Percentiles rank a stretch among this genome's conserved stretches.
These are phyloP conservation scores for Ganoderma meredithae DNA, from an alignment of 1,284 basidiomycete species.

Conservation along the genomic window DNA sequence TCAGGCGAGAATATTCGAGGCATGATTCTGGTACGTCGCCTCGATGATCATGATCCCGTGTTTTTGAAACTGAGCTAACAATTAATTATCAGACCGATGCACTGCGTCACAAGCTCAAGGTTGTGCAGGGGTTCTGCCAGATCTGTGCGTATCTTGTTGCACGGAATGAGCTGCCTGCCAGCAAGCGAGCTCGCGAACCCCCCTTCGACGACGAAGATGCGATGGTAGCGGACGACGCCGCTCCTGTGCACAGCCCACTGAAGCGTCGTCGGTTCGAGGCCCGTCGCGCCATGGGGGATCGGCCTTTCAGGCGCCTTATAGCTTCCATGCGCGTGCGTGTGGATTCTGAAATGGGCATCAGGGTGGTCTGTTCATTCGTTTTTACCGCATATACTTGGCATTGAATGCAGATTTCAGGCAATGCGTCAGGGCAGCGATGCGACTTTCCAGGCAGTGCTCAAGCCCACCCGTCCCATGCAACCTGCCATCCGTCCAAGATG, in stretches of 20 bases:
- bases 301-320: not conserved
- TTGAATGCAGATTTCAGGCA: not conserved
- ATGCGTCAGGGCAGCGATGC: not conserved
- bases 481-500: not conserved
- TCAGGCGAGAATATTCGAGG: not conserved
- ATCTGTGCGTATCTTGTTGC: not conserved
- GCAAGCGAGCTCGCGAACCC: not conserved
- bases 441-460: not conserved
- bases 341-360: not conserved
- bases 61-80: too few relatives aligned
- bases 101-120: not conserved
- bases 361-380: not conserved
- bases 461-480: not conserved
- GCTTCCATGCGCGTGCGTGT: not conserved
- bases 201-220: not conserved
- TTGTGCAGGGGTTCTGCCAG: not conserved
- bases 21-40: not conserved
- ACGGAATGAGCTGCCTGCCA: not conserved
- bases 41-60: too few relatives aligned
- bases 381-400: not conserved
- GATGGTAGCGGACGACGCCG: not conserved
- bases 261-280: not conserved
- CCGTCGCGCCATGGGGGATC: not conserved
- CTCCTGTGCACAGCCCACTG: not conserved
- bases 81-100: not conserved